Percentiles rank a stretch among this genome's conserved stretches.
Conservation (phyloP, 1,139 yeast species). For the Candida sanyaensis region DNA sequence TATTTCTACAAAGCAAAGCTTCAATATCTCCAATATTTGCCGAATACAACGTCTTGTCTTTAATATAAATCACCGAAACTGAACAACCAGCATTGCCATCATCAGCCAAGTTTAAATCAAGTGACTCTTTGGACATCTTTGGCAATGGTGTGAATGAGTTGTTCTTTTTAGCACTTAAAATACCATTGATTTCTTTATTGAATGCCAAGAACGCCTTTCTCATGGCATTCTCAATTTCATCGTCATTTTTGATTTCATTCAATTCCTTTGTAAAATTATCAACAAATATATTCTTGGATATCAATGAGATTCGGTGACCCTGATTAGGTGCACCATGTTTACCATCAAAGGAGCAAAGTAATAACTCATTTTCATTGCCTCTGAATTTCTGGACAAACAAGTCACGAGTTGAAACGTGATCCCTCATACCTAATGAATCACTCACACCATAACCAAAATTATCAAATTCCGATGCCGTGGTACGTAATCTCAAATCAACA, state of each 20-base stretch:
- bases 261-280: conserved; percentile 66
- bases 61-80: conserved; percentile 77
- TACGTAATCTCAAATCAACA: conserved; percentile 80
- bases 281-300: conserved; percentile 74
- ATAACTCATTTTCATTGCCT: conserved; percentile 71
- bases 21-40: conserved; percentile 93
- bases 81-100: conserved; percentile 88
- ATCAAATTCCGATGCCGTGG: conserved; percentile 84
- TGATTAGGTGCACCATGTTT: conserved; percentile 55
- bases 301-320: conserved; percentile 71
- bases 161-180: conserved; percentile 37
- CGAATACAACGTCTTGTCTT: conserved; percentile 67
- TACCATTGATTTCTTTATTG: conserved; percentile 71
- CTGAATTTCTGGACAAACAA: conserved; percentile 85
- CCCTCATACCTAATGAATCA: conserved; percentile 75
- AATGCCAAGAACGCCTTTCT: conserved; percentile 76
- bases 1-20: conserved; percentile 74
- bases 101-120: conserved; percentile 44
- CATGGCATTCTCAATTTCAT: conserved; percentile 63
- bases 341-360: conserved; percentile 89
- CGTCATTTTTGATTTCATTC: conserved; percentile 44
- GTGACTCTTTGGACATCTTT: conserved; percentile 41
- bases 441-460: conserved; percentile 89
- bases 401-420: conserved; percentile 74
- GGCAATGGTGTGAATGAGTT: conserved; percentile 26